Evolutionary conservation across 768 basidiomycete species (phyloP).

Genomic region (Paxillus ammoniavirescens): DNA sequence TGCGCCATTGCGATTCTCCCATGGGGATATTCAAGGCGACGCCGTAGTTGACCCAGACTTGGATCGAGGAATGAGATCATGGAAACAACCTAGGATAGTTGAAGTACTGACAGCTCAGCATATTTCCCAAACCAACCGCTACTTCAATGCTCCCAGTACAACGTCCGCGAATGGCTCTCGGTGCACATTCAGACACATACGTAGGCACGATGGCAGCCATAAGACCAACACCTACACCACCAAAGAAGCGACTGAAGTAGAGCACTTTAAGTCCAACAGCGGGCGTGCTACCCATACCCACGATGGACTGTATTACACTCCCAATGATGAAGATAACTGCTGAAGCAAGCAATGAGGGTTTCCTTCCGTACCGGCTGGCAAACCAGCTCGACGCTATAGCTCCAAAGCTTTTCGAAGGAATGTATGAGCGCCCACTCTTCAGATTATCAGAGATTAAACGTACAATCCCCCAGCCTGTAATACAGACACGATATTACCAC

Average conservation of each 20-base stretch:
- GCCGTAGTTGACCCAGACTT: conserved; percentile 39
- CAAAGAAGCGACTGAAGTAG: conserved; percentile 42
- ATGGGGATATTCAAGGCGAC: conserved; percentile 24
- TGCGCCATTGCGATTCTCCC: conserved; percentile 36
- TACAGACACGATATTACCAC: conserved; percentile 38
- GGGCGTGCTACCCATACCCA: conserved; percentile 30
- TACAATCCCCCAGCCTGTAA: conserved; percentile 37
- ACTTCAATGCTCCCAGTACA: conserved; percentile 35
- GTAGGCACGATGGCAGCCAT: conserved; percentile 35
- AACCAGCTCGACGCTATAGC: conserved; percentile 28
- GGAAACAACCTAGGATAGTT: background rate
- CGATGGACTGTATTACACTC: conserved; percentile 32
- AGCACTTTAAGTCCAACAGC: conserved; percentile 27
- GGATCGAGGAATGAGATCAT: background rate
- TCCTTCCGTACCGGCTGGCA: conserved; percentile 34
- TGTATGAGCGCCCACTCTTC: background rate
- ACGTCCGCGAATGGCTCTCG: conserved; percentile 36
- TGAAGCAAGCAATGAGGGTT: conserved; percentile 31
- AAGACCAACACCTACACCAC: conserved; percentile 47
- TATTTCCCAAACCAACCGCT: conserved; percentile 32
- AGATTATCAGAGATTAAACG: conserved; percentile 6
- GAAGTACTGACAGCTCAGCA: conserved; percentile 33
- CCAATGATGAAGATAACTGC: conserved; percentile 35
- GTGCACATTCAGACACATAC: conserved; percentile 38
- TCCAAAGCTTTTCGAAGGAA: conserved; percentile 22